Percentiles rank a stretch among this genome's conserved stretches.
These are phyloP conservation scores for Stagonosporopsis chrysanthemi DNA, from an alignment of 2,329 filamentous ascomycete genomes.

Conservation along the genomic window DNA sequence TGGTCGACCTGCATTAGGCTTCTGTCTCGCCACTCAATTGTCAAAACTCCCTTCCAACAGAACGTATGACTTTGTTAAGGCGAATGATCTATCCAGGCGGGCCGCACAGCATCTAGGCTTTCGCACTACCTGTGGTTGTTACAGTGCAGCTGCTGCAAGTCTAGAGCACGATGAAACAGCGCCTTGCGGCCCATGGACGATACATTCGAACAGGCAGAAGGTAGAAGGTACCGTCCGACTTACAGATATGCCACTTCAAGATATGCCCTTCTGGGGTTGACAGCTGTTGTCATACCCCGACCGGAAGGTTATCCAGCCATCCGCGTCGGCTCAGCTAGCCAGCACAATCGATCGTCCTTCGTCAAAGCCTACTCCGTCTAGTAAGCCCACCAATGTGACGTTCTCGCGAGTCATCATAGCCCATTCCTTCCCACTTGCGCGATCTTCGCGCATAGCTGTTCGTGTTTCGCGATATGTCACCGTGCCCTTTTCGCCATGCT, in stretches of 20 bases:
- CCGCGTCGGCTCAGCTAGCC: not conserved
- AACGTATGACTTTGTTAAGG: not conserved
- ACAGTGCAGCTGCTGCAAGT: not conserved
- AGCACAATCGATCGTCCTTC: not conserved
- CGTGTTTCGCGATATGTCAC: conserved; percentile 9
- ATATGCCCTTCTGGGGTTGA: not conserved
- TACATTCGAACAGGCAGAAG: too few species aligned
- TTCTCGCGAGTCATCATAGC: not conserved
- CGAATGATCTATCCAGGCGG: not conserved
- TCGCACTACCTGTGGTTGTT: not conserved
- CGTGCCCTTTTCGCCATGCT: conserved; percentile 3
- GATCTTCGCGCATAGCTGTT: conserved; percentile 1
- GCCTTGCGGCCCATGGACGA: too few species aligned
- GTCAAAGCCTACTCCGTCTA: not conserved
- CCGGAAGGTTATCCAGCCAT: conserved; percentile 2
- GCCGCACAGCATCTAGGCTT: not conserved
- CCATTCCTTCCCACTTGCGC: conserved; percentile 10
- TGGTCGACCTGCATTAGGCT: conserved; percentile 7
- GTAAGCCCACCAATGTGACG: not conserved
- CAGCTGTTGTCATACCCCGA: not conserved
- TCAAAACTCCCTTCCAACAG: conserved; percentile 5
- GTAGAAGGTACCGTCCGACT: not conserved
- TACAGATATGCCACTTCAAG: not conserved
- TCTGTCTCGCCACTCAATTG: not conserved
- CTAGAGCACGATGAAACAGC: not conserved